Evolutionary conservation across 2,329 filamentous ascomycete species (phyloP).

Genomic region (Penicillium sp.): DNA sequence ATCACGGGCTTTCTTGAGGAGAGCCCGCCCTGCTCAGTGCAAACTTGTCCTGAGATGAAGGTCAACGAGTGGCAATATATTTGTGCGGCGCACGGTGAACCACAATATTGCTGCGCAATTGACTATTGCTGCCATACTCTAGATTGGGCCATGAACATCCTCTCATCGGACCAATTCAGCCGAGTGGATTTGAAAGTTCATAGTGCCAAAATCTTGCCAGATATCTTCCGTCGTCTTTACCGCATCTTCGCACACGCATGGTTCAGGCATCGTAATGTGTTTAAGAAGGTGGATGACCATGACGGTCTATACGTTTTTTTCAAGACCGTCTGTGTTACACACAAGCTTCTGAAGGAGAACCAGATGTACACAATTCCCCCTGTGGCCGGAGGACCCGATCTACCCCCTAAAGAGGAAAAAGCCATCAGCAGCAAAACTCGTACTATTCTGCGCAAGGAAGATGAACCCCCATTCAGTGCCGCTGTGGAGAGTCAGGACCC

Average conservation of each 20-base stretch:
- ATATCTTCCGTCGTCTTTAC: slow-evolving; percentile 86
- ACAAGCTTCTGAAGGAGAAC: slow-evolving; percentile 77
- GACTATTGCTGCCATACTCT: slow-evolving; percentile 99
- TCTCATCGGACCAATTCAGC: slow-evolving; percentile 60
- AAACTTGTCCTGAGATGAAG: slow-evolving; percentile 96
- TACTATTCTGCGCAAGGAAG: slow-evolving; percentile 38
- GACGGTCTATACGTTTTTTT: slow-evolving; percentile 96
- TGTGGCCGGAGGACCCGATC: slow-evolving; percentile 82
- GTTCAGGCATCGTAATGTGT: slow-evolving; percentile 95
- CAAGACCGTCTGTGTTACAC: slow-evolving; percentile 89
- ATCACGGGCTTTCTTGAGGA: slow-evolving; percentile 93
- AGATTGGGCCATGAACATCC: slow-evolving; percentile 92
- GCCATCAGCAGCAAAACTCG: slow-evolving; percentile 29
- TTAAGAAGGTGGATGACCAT: slow-evolving; percentile 87
- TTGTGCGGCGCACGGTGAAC: slow-evolving; percentile 93
- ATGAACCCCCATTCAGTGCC: slow-evolving; percentile 19
- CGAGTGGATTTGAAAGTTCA: no score
- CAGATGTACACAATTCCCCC: slow-evolving; percentile 76
- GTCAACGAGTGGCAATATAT: slow-evolving; percentile 99
- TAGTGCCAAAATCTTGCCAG: slow-evolving; percentile 23
- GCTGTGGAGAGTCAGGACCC: slow-evolving; percentile 38
- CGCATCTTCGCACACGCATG: slow-evolving; percentile 97
- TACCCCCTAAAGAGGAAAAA: slow-evolving; percentile 10
- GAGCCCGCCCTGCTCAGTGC: slow-evolving; percentile 78
- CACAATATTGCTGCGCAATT: slow-evolving; percentile 95